Percentiles rank a stretch among this genome's conserved stretches.
Evolutionary conservation across 176 grass and related monocot species (phyloP).

Genomic region (Pontederia paniculata): DNA sequence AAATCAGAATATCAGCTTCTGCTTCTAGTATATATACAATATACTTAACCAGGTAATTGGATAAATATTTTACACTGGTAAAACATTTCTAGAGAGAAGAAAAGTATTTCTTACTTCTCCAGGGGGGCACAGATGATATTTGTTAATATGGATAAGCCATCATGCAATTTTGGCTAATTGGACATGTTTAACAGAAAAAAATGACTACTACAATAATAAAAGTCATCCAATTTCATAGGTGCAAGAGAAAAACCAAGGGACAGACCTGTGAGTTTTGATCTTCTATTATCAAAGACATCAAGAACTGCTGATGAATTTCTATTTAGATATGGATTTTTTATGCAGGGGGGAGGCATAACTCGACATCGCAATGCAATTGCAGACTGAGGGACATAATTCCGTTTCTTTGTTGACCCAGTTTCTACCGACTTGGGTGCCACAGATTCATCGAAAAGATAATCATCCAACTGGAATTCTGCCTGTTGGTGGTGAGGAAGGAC

Average conservation of each 20-base stretch:
- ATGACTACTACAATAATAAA: neutral
- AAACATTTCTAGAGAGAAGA: too few relatives aligned
- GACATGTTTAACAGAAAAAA: neutral
- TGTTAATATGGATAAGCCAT: too few relatives aligned
- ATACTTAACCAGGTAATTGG: too few relatives aligned
- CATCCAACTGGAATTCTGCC: slow-evolving; percentile 27
- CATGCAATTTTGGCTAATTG: too few relatives aligned
- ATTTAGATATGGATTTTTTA: slow-evolving; percentile 68
- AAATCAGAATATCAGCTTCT: too few relatives aligned
- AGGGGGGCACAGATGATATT: too few relatives aligned
- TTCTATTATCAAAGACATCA: slow-evolving; percentile 45
- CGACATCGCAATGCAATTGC: slow-evolving; percentile 68
- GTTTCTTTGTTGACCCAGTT: slow-evolving; percentile 31
- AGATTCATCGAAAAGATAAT: slow-evolving; percentile 18
- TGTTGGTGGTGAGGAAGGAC: slow-evolving; percentile 21
- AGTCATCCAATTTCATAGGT: neutral
- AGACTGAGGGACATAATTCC: slow-evolving; percentile 60
- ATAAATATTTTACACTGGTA: too few relatives aligned
- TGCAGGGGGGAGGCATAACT: slow-evolving; percentile 81
- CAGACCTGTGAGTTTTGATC: slow-evolving; percentile 63
- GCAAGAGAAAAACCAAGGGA: neutral
- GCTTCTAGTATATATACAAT: too few relatives aligned
- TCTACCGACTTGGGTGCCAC: slow-evolving; percentile 20
- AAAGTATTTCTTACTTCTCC: too few relatives aligned
- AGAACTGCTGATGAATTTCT: slow-evolving; percentile 26